Percentiles rank a stretch among this genome's conserved stretches.
Conservation (phyloP, 1,284 basidiomycete species). For the Moniliophthora roreri region DNA sequence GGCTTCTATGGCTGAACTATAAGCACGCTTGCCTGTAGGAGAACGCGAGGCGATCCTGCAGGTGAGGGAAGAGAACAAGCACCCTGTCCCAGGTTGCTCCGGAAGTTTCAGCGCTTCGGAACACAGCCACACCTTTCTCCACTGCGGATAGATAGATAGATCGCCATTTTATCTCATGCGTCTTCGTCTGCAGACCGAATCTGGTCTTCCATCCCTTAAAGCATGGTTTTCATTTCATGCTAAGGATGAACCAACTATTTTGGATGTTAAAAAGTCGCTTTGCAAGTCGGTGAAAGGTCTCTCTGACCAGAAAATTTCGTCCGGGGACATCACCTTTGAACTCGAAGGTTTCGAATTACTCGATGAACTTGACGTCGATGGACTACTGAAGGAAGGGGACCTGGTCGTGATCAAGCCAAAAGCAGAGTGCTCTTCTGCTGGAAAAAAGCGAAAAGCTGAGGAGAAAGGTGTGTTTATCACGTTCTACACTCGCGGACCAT, state of each 20-base stretch:
- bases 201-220: constrained; percentile 7
- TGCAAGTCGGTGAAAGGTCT: constrained; percentile 11
- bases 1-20: not conserved
- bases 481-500: too few relatives aligned
- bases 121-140: too few relatives aligned
- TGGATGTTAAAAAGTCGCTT: constrained; percentile 13
- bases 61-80: not conserved
- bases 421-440: not conserved
- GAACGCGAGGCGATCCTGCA: not conserved
- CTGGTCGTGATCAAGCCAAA: constrained; percentile 3
- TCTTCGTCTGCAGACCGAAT: constrained; percentile 14
- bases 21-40: not conserved
- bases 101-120: too few relatives aligned
- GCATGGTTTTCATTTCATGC: constrained; percentile 14
- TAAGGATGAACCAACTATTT: not conserved
- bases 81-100: too few relatives aligned
- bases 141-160: not conserved
- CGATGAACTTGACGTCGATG: constrained; percentile 11
- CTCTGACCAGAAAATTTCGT: not conserved
- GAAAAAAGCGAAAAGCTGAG: constrained; percentile 2
- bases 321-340: constrained; percentile 8
- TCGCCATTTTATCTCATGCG: constrained; percentile 7
- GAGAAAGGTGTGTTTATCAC: not conserved
- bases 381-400: constrained; percentile 14
- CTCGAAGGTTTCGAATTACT: constrained; percentile 17